Conservation (phyloP, 352 stramenopile species). For the Phytophthora fragariae region DNA sequence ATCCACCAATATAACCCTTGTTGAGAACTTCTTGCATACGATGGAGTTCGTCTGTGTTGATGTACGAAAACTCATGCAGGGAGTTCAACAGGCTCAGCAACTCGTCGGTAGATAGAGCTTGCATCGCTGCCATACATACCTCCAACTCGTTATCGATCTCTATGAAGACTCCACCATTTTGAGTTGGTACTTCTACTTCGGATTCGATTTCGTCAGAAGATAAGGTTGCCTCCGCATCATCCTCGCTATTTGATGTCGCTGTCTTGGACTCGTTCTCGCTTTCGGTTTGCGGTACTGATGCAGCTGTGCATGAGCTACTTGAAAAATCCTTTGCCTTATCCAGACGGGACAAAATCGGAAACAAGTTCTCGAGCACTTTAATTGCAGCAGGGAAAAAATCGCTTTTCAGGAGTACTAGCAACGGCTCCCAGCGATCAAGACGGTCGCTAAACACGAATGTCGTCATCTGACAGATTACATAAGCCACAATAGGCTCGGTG, state of each 20-base stretch:
- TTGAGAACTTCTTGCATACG: conserved; percentile 82
- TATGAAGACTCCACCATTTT: conserved; percentile 20
- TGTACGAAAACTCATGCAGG: conserved; percentile 76
- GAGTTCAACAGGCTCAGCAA: conserved; percentile 63
- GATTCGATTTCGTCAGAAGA: conserved; percentile 16
- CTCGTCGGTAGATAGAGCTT: conserved; percentile 72
- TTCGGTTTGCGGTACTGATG: conserved; percentile 14
- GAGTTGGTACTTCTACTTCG: conserved; percentile 5
- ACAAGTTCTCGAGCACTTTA: conserved; percentile 76
- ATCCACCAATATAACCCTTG: conserved; percentile 82
- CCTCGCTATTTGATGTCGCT: conserved; percentile 28
- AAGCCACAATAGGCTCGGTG: conserved; percentile 86
- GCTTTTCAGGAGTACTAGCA: conserved; percentile 79
- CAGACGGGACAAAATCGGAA: conserved; percentile 71
- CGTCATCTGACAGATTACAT: conserved; percentile 85
- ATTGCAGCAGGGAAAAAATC: conserved; percentile 66
- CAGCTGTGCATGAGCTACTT: neutral
- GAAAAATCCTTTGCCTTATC: conserved; percentile 44
- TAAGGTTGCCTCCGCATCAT: conserved; percentile 8
- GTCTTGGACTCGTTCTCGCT: conserved; percentile 31
- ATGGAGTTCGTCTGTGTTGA: conserved; percentile 75
- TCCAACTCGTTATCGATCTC: conserved; percentile 64
- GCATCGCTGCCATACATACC: conserved; percentile 78
- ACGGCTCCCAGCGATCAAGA: conserved; percentile 85
- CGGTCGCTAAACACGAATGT: conserved; percentile 77